Percentiles rank a stretch among this genome's conserved stretches.
Evolutionary conservation across 139 green algal genomes (phyloP).

Genomic region (Chlamydomonas asymmetrica): DNA sequence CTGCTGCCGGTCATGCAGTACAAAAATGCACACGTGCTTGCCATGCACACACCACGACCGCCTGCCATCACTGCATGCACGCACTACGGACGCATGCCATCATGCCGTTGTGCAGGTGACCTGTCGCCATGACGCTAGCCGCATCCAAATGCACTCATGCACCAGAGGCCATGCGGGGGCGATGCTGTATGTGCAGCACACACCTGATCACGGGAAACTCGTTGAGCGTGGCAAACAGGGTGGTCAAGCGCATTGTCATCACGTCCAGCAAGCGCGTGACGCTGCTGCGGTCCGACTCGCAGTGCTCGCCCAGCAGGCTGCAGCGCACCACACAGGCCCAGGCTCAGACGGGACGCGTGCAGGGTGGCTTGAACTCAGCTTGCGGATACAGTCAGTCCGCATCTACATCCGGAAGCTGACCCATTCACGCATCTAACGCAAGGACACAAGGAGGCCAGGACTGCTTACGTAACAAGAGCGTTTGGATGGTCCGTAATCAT

Average conservation of each 20-base stretch:
- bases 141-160: too few relatives aligned
- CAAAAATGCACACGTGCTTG: too few relatives aligned
- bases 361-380: too few relatives aligned
- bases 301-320: constrained; percentile 35
- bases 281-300: background rate
- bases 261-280: constrained; percentile 46
- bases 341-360: too few relatives aligned
- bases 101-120: too few relatives aligned
- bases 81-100: too few relatives aligned
- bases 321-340: background rate
- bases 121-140: too few relatives aligned
- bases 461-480: constrained; percentile 57
- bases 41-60: too few relatives aligned
- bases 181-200: background rate
- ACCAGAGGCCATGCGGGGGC: too few relatives aligned
- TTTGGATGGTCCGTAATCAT: constrained; percentile 79
- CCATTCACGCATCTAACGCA: background rate
- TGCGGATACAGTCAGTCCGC: background rate
- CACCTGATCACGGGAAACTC: constrained; percentile 76
- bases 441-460: background rate
- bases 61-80: background rate
- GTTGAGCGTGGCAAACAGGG: constrained; percentile 70
- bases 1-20: too few relatives aligned
- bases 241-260: constrained; percentile 61
- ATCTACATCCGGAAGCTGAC: background rate